Conservation (phyloP, 208 protist species). For the Leptomonas pyrrhocoris region DNA sequence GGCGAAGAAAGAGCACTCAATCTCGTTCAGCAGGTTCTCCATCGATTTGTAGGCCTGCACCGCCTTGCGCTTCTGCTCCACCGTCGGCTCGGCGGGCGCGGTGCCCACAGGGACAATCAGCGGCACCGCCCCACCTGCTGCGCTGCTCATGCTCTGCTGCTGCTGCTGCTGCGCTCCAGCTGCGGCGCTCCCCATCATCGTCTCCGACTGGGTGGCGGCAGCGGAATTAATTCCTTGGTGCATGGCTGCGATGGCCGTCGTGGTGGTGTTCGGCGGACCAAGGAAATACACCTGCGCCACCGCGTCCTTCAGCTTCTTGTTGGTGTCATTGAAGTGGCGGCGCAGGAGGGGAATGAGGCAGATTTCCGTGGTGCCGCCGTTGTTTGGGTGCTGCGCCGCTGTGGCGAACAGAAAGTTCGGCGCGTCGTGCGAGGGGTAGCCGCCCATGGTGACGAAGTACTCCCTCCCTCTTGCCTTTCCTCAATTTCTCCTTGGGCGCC, state of each 20-base stretch:
- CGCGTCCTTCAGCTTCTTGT: conserved; percentile 67
- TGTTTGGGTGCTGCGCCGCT: conserved; percentile 58
- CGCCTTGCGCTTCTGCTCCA: conserved; percentile 18
- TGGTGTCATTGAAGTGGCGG: conserved; percentile 86
- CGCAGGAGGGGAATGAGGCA: conserved; percentile 81
- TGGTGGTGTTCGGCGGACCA: conserved; percentile 42
- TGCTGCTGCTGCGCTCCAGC: conserved; percentile 4
- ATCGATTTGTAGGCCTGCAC: conserved; percentile 44
- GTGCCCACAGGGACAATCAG: not conserved
- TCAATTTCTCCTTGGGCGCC: not conserved
- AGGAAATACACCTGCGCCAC: conserved; percentile 55
- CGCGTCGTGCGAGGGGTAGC: conserved; percentile 86
- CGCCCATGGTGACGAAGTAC: conserved; percentile 56
- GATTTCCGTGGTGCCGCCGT: conserved; percentile 56
- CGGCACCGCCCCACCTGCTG: not conserved
- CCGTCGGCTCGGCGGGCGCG: not conserved
- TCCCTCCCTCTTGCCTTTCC: not conserved
- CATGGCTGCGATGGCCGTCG: conserved; percentile 30
- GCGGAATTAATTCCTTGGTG: conserved; percentile 19
- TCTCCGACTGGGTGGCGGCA: conserved; percentile 3
- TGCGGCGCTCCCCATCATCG: not conserved
- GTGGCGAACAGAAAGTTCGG: conserved; percentile 81
- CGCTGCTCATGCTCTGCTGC: conserved; percentile 8
- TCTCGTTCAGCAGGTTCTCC: conserved; percentile 55
- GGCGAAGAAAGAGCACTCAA: conserved; percentile 53